Evolutionary conservation across 1,284 basidiomycete species (phyloP), one percentile per base, ranked within the genome.

Genomic region (Naganishia albida): DNA sequence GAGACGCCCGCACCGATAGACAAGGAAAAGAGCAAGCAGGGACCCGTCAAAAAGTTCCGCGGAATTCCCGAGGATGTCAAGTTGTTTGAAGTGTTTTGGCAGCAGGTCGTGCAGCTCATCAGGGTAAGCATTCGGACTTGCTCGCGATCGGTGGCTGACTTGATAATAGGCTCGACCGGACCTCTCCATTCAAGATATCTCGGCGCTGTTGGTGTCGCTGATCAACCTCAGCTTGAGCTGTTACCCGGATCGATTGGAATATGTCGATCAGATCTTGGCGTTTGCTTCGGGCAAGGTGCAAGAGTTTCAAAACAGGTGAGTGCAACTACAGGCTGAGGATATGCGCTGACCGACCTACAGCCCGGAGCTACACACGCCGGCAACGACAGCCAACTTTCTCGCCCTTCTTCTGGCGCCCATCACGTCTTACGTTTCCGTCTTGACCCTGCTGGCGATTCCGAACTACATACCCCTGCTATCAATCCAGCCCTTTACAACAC

Each of bases 51-150:
- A 65, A 80, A 78, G 77, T 96, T 93, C 81, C 83, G 93, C 74
- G 94, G 94, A 30, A 88, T 97, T 54, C 93, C 94, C 7, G 89
- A 93, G 77, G 85, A 95, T 71, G 93, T 94, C 39, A 89, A 88
- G 73, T 78, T 97, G 62, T 97, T 97, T 70, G 94, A 97, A 76
- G 91, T 97, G 13, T 97, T 97, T 78, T 97, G 93, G 94, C 88
- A 91, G 70, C 94, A 97, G 77, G 90, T 97, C n/a, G 93, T 96
- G 8, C 89, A 94, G 75, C 85, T 97, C 40, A 93, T 97, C 82
- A 93, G 93, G 85, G 92, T 90, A 62, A 54, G 76, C 68, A n/a
- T n/a, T n/a, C n/a, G n/a, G n/a, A n/a, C n/a, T 64, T 25, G 80
- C 40, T 34, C 25, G 23, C 16, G 25, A 53, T 67, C 49, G 64